Evolutionary conservation across 2,329 filamentous ascomycete species (phyloP), one percentile per base, ranked within the genome.

Genomic region (Myotisia sp.): DNA sequence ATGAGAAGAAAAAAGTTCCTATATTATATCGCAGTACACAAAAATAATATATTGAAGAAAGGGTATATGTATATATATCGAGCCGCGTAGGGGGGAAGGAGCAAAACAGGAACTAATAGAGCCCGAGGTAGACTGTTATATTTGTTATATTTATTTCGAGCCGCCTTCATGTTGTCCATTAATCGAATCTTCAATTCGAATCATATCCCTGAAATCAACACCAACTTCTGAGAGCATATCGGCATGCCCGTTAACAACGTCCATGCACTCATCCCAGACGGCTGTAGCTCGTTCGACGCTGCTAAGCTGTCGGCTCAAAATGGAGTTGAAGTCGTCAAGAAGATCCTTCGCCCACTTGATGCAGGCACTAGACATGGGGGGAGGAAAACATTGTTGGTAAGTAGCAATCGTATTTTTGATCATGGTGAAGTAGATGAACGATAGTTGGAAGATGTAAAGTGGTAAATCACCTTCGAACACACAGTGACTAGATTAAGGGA

Each of bases 341-440:
- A 92, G 77, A 47, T 90, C 79, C 58, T 94, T 95, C n/a, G 85
- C 86, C 90, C 90, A 98, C 52, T 87, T 92, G 48, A 98, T 87
- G 47, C 85, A 92, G 0, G 86, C 85, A 49, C 84, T 92, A 70
- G 90, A 92, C 64, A 90, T 83, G 9, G 76, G 67, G 17, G 82
- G 70, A 7, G 85, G 78, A 53, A 95, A 95, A 54, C 84, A 92
- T 34, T 61, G 58, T 64, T 92, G 84, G 58, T 90, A 94, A 50
- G 82, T 86, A 49, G 73, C 71, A 40, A 95, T 80, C 0, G 90
- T 95, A 58, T 95, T 94, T 47, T 83, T 77, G 52, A 98, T 87
- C 44, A 93, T 71, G 35, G 77, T 85, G 59, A 98, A 98, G 58
- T 93, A 94, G 37, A 93, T 85, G 57, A 85, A 94, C 2, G 87